Percentiles rank a stretch among this genome's conserved stretches.
phyloP scores from a whole-genome alignment of 371 early-diverging fungal genomes.

The Syncephalastrum racemosum region DNA sequence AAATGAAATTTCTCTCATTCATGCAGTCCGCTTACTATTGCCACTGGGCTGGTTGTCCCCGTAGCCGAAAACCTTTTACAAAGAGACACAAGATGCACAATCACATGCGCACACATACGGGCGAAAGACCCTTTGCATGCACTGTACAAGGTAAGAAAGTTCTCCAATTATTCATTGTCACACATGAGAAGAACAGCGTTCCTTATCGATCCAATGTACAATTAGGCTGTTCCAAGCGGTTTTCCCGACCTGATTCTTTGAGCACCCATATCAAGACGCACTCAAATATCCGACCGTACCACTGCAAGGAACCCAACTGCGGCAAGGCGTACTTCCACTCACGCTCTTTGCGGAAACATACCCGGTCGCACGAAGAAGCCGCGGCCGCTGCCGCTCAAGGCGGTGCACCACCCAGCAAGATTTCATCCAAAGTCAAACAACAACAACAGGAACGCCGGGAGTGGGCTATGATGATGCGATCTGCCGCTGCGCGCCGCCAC shows the following conservation, averaged over 20 bases:
- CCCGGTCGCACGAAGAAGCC: slow-evolving; percentile 13
- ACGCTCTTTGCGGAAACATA: slow-evolving; percentile 25
- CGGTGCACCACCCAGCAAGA: no score
- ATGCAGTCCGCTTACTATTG: slow-evolving; percentile 72
- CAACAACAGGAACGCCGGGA: no score
- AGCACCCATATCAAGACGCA: slow-evolving; percentile 89
- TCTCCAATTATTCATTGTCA: no score
- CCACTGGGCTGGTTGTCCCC: slow-evolving; percentile 79
- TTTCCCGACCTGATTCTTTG: slow-evolving; percentile 86
- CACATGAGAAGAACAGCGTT: no score
- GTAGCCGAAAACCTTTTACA: slow-evolving; percentile 76
- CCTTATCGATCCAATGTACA: no score
- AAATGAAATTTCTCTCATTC: neutral
- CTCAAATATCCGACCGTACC: slow-evolving; percentile 67
- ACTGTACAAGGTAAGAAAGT: slow-evolving; percentile 16
- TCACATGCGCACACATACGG: slow-evolving; percentile 88
- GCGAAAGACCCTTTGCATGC: slow-evolving; percentile 71
- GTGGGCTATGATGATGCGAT: no score
- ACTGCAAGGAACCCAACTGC: slow-evolving; percentile 17
- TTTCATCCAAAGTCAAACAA: no score
- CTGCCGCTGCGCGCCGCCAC: no score
- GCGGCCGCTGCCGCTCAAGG: no score
- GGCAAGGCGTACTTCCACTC: slow-evolving; percentile 28
- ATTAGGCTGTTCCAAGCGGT: slow-evolving; percentile 75
- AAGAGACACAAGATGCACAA: slow-evolving; percentile 91